A percentile compares a stretch with the other conserved stretches of the same genome.
phyloP scores from a whole-genome alignment of 805 yeast species.

The Metschnikowia henanensis region DNA sequence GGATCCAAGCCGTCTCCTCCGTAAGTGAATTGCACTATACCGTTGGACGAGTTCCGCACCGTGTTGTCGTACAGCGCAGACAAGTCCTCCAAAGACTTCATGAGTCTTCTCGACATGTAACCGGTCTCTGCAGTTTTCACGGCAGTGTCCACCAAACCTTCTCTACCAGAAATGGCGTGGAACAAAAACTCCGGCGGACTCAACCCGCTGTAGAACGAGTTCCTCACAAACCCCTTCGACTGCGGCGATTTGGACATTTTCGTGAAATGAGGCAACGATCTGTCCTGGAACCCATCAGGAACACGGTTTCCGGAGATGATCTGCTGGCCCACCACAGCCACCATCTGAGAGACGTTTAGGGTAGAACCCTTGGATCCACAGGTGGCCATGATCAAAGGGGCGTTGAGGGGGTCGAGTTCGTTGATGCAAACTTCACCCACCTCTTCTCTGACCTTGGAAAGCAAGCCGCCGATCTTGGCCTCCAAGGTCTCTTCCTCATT shows the following conservation, averaged over 20 bases:
- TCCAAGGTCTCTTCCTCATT: constrained; percentile 97
- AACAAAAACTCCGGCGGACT: constrained; percentile 99
- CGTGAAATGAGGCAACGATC: constrained; percentile 95
- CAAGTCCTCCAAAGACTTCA: constrained; percentile 96
- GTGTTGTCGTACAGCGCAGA: constrained; percentile 92
- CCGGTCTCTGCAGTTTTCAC: constrained; percentile 99
- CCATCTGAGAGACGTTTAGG: constrained; percentile 98
- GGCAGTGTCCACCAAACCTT: constrained; percentile 99
- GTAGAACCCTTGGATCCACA: constrained; percentile 99
- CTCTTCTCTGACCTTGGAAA: constrained; percentile 97
- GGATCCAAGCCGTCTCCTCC: constrained; percentile 99
- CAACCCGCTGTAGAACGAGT: constrained; percentile 93
- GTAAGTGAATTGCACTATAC: constrained; percentile 95
- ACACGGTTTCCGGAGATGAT: constrained; percentile 98
- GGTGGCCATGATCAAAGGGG: constrained; percentile 98
- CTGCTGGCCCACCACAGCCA: constrained; percentile 99
- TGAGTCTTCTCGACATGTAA: constrained; percentile 95
- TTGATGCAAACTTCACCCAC: constrained; percentile 97
- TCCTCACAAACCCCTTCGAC: constrained; percentile 96
- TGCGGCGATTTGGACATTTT: constrained; percentile 97
- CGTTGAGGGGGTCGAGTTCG: constrained; percentile 86
- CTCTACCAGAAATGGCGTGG: constrained; percentile 99
- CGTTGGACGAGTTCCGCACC: constrained; percentile 92
- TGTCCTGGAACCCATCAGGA: constrained; percentile 99
- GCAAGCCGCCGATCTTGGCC: constrained; percentile 93